Evolutionary conservation across 73 alveolate genomes (phyloP), one percentile per base, ranked within the genome.

Genomic region (Paraurostyla sp.): DNA sequence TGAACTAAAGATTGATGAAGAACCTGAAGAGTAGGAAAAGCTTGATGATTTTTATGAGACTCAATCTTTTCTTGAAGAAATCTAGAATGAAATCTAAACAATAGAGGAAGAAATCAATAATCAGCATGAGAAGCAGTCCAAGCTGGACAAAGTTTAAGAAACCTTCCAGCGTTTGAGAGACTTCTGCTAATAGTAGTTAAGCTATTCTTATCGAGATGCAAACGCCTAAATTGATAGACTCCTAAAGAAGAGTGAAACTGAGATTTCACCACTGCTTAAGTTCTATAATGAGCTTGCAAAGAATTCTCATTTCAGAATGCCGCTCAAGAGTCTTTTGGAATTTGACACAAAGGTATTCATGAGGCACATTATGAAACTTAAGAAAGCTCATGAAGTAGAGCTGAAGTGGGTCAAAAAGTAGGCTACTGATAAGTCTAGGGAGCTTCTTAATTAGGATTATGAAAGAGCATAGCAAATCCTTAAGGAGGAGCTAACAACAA

Each of bases 261-360:
- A 78, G 40, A 43, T 78, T 23, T 51, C 80, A 13, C 89, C 89
- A 2, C 41, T 78, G 0, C 60, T 78, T 2, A 78, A 78, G 35
- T 78, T 78, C 29, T 78, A 78, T 52, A 78, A 78, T 36, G 89
- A 78, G 42, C 36, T 78, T 4, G 89, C 78, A 16, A 52, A 27
- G 29, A 50, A 78, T 54, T 36, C 62, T 0, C 49, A 52, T 20
- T 78, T 78, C 29, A 25, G 78, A 20, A 78, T 78, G 65, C 89
- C 89, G 15, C 33, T 54, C 29, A 49, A 78, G 40, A 7, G 57
- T 22, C n/a, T 78, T 7, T 42, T 78, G 0, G 78, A 78, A 62
- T 78, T 78, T 40, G 89, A 78, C 45, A 25, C 62, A 40, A 78
- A 54, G 29, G 30, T 78, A 35, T 78, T 78, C 29, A 18, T 35